Base-by-base conservation (phyloP, 108 stramenopile genomes). In the Conticribra guillardii region DNA sequence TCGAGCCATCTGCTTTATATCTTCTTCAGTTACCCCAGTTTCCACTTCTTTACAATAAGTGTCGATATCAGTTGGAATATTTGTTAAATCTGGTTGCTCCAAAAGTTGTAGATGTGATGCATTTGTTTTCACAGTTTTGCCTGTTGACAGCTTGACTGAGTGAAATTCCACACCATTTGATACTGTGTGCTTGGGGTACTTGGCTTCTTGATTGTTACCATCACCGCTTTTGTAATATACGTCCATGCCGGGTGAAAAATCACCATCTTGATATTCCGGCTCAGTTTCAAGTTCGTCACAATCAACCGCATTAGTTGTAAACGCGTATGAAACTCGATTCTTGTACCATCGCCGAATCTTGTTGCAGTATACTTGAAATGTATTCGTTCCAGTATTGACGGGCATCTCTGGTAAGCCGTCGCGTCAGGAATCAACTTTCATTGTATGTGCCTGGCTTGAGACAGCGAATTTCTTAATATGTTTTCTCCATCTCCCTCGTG, bases 11-110 rank as follows among this genome's bases (percentile, higher is more conserved):
- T 48, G 30, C 34, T 53, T 27, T 2, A 53, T 19, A 11, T 73
- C 45, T 23, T 54, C 30, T 1, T 28, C 7, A 28, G 54, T 21
- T 19, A 73, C 0, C 23, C 54, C 66, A 2, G 24, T 1, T 2
- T 21, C 32, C 1, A 57, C 48, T 28, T 74, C 73, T 15, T 61
- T 59, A 3, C 17, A 3, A 60, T 52, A 74, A 3, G 44, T 23
- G 0, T 16, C 21, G 0, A 57, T 4, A 21, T 44, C 46, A 19
- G 28, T 18, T 16, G 73, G 73, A 7, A 74, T 52, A 7, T 49
- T 41, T 2, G 64, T 53, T 2, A 74, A 28, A 11, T 58, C 64
- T 27, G 73, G 49, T 23, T 74, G 64, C 19, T 65, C 30, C 4
- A 65, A 24, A 16, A 65, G 31, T 9, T 22, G 15, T 0, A 74